phyloP scores from a whole-genome alignment of 2,329 filamentous ascomycete species.

The Trichoderma koningiopsis region DNA sequence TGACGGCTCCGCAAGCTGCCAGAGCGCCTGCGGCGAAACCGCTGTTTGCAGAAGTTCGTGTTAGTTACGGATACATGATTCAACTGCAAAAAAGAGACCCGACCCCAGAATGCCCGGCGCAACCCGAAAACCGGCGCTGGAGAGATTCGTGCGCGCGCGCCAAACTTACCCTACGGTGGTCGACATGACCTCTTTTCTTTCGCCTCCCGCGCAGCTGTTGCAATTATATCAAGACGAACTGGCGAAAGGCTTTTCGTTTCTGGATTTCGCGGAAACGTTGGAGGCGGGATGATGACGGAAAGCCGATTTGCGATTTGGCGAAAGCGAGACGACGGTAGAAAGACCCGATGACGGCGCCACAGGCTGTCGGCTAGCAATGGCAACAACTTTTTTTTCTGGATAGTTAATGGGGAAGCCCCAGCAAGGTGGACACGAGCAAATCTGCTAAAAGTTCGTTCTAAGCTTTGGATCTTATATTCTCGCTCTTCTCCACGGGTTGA shows the following conservation, averaged over 20 bases:
- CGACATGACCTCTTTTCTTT: conserved; percentile 18
- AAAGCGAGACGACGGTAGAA: not conserved
- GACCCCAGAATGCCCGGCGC: not conserved
- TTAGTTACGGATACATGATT: not conserved
- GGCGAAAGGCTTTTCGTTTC: conserved; percentile 3
- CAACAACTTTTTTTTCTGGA: not conserved
- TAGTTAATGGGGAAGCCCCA: not conserved
- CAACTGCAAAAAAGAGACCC: no score
- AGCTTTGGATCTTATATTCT: not conserved
- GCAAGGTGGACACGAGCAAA: conserved; percentile 4
- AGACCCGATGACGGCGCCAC: conserved; percentile 20
- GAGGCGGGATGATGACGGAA: not conserved
- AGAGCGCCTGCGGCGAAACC: conserved; percentile 96
- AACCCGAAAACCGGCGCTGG: not conserved
- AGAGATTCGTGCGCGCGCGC: not conserved
- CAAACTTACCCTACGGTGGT: conserved; percentile 25
- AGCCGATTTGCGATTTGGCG: not conserved
- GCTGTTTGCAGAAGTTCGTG: conserved; percentile 43
- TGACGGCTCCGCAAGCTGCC: conserved; percentile 95
- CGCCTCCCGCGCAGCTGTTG: conserved; percentile 16
- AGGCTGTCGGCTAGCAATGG: conserved; percentile 17
- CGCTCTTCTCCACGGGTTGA: not conserved
- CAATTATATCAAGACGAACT: conserved; percentile 3
- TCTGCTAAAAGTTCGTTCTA: not conserved
- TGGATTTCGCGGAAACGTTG: no score